Evolutionary conservation across 306 rosid genomes (phyloP).

Genomic region (Delonix regia): DNA sequence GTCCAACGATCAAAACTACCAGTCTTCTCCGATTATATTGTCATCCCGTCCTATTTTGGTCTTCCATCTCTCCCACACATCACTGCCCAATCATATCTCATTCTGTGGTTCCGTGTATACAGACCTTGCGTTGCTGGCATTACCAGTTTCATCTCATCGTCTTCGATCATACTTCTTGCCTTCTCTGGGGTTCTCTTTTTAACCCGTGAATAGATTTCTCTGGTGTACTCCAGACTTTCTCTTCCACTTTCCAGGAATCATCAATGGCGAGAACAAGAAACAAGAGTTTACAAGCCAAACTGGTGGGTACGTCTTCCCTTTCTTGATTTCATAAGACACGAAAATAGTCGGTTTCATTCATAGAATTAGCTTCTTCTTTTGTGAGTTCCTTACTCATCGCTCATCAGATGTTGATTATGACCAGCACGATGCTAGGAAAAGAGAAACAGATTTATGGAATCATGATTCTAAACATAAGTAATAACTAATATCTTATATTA

Average conservation of each 20-base stretch:
- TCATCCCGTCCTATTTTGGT: not conserved
- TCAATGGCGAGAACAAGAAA: slow-evolving; percentile 64
- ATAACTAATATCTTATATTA: not conserved
- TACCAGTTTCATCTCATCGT: not conserved
- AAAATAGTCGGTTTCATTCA: not conserved
- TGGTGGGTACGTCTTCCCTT: slow-evolving; percentile 89
- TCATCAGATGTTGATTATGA: not conserved
- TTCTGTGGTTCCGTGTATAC: slow-evolving; percentile 25
- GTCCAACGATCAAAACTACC: slow-evolving; percentile 77
- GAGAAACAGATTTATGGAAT: not conserved
- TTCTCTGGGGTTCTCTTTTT: slow-evolving; percentile 29
- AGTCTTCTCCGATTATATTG: slow-evolving; percentile 38
- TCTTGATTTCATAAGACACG: not conserved
- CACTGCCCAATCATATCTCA: not conserved
- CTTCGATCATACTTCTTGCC: not conserved
- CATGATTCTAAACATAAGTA: not conserved
- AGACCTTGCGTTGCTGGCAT: not conserved
- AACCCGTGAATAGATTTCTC: slow-evolving; percentile 14
- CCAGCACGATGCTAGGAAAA: not conserved
- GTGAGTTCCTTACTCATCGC: not conserved
- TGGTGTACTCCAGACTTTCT: not conserved
- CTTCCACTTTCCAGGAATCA: not conserved
- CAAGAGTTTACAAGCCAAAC: slow-evolving; percentile 88
- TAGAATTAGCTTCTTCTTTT: too few relatives aligned
- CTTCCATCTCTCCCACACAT: slow-evolving; percentile 11